phyloP scores from a whole-genome alignment of 441 rosid genomes.

The Raphanus hybrid region DNA sequence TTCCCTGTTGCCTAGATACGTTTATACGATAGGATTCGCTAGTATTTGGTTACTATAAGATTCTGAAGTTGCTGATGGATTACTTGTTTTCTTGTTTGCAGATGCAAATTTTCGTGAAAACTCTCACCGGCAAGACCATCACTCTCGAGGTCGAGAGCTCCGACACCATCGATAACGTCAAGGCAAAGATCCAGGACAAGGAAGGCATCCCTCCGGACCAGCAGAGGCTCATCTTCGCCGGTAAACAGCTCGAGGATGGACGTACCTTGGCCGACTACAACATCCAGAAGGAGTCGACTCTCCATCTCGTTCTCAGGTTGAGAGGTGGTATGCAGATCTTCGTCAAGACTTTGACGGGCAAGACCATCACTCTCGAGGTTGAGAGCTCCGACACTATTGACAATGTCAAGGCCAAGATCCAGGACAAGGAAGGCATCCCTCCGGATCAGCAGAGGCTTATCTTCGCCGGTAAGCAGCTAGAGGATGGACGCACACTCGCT shows the following conservation, averaged over 20 bases:
- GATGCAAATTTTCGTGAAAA: conserved; percentile 50
- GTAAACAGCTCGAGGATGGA: background rate
- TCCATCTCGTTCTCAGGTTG: background rate
- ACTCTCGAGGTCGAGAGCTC: conserved; percentile 49
- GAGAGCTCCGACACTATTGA: conserved; percentile 47
- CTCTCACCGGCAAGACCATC: conserved; percentile 45
- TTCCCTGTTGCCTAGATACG: background rate
- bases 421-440: conserved; percentile 46
- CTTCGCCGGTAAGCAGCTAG: conserved; percentile 45
- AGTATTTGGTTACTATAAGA: too few relatives aligned
- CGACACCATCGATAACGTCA: conserved; percentile 44
- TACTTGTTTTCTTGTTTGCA: background rate
- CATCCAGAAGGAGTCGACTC: background rate
- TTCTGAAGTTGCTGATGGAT: background rate
- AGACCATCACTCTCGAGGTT: conserved; percentile 45
- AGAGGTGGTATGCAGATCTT: conserved; percentile 57
- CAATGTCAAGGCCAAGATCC: conserved; percentile 47
- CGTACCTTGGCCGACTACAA: background rate
- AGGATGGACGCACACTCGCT: conserved; percentile 41
- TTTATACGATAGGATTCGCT: background rate
- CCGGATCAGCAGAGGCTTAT: conserved; percentile 50
- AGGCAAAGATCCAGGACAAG: conserved; percentile 47
- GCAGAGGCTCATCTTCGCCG: conserved; percentile 47
- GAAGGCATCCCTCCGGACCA: conserved; percentile 50
- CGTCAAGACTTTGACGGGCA: conserved; percentile 46